Conservation (phyloP, 805 yeast species). For the Wickerhamomyces hampshirensis region DNA sequence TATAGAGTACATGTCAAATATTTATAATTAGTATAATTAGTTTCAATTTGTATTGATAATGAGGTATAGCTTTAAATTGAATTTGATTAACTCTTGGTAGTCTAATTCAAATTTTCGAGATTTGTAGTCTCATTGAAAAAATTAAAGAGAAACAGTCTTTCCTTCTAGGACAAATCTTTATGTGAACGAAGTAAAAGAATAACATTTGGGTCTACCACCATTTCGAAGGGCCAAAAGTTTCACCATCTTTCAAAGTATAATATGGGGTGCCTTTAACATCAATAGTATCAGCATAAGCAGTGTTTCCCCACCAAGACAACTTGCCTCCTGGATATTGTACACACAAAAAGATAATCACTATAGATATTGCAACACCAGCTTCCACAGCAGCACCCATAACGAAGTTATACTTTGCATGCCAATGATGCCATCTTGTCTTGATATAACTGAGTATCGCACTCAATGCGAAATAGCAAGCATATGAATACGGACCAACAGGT, state of each 20-base stretch:
- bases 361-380: slow-evolving; percentile 59
- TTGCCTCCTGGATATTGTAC: slow-evolving; percentile 42
- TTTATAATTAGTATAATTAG: no score
- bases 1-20: no score
- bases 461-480: slow-evolving; percentile 46
- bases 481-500: slow-evolving; percentile 70
- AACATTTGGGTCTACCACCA: no score
- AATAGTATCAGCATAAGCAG: slow-evolving; percentile 38
- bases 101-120: no score
- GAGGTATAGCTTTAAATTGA: no score
- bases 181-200: no score
- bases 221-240: slow-evolving; percentile 43
- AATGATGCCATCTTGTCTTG: slow-evolving; percentile 41
- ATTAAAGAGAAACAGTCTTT: no score
- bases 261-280: slow-evolving; percentile 30
- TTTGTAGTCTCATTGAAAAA: no score
- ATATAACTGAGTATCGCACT: slow-evolving; percentile 41
- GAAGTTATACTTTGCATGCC: slow-evolving; percentile 61
- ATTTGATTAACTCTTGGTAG: no score
- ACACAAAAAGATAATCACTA: slow-evolving; percentile 48
- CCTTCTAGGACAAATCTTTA: no score
- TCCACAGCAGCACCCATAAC: slow-evolving; percentile 58
- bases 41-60: no score
- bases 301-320: slow-evolving; percentile 58
- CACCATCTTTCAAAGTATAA: slow-evolving; percentile 34